Evolutionary conservation across 257 asterid genomes (phyloP).

Genomic region (Ajuga chamaepitys): DNA sequence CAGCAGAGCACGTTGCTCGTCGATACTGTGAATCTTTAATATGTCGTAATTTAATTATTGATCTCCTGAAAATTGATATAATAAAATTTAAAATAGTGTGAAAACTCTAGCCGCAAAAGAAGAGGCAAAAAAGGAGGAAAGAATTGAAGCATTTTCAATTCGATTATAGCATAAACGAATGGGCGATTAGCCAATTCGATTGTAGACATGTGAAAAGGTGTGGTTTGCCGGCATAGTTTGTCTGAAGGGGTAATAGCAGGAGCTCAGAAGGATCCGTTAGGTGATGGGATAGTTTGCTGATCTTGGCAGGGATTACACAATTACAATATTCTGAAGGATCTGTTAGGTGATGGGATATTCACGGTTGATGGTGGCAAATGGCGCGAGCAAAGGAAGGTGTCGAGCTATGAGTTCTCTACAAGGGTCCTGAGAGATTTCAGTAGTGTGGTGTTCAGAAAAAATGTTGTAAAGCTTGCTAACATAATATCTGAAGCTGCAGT

Average conservation of each 20-base stretch:
- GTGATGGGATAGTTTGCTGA: too few species aligned
- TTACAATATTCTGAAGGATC: slow-evolving; percentile 32
- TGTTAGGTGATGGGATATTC: slow-evolving; percentile 74
- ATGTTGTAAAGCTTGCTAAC: slow-evolving; percentile 39
- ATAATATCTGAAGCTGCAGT: slow-evolving; percentile 40
- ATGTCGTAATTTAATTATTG: too few species aligned
- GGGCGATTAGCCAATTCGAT: neutral
- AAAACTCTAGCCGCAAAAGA: neutral
- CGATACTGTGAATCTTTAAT: neutral
- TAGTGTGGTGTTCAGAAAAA: slow-evolving; percentile 46
- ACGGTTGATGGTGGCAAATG: slow-evolving; percentile 77
- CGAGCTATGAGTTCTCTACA: slow-evolving; percentile 71
- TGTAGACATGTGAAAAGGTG: neutral
- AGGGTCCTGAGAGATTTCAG: slow-evolving; percentile 62
- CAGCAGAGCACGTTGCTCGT: neutral
- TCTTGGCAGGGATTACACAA: slow-evolving; percentile 46
- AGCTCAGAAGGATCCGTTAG: neutral
- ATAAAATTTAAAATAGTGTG: too few species aligned
- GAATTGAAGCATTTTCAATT: neutral
- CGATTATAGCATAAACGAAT: neutral
- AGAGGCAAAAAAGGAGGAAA: neutral
- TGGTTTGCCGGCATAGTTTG: neutral
- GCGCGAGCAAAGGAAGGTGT: slow-evolving; percentile 62
- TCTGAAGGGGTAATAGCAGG: neutral
- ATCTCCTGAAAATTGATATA: too few species aligned